Percentiles rank a stretch among this genome's conserved stretches.
Conservation (phyloP, 139 green algal genomes). For the Volvox africanus region DNA sequence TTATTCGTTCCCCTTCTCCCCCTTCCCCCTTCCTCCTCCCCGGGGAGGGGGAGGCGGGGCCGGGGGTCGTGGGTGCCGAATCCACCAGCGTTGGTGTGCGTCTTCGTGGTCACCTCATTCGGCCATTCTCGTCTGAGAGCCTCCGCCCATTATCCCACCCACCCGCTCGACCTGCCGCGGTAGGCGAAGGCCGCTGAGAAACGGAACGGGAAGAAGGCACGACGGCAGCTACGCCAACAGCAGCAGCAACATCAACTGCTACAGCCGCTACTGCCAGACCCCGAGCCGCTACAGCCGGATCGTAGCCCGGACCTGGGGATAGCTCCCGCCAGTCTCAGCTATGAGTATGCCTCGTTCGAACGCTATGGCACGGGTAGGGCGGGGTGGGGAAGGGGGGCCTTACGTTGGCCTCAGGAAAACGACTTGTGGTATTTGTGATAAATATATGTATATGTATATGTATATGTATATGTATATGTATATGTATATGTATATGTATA, state of each 20-base stretch:
- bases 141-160: no score
- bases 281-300: not conserved
- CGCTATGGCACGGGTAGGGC: constrained; percentile 36
- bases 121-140: no score
- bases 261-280: not conserved
- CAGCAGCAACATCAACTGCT: not conserved
- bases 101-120: no score
- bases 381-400: not conserved
- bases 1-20: no score
- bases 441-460: no score
- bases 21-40: no score
- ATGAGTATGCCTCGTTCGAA: constrained; percentile 62
- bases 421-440: no score
- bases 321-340: constrained; percentile 24
- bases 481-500: no score
- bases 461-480: no score
- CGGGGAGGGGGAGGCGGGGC: no score
- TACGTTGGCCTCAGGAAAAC: not conserved
- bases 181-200: constrained; percentile 55
- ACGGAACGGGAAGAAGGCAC: constrained; percentile 53
- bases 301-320: not conserved
- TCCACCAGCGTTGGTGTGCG: no score
- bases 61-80: no score
- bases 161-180: not conserved
- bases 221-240: constrained; percentile 33